Evolutionary conservation across 2,329 filamentous ascomycete species (phyloP), one percentile per base, ranked within the genome.

Genomic region (Parastagonospora nodorum): DNA sequence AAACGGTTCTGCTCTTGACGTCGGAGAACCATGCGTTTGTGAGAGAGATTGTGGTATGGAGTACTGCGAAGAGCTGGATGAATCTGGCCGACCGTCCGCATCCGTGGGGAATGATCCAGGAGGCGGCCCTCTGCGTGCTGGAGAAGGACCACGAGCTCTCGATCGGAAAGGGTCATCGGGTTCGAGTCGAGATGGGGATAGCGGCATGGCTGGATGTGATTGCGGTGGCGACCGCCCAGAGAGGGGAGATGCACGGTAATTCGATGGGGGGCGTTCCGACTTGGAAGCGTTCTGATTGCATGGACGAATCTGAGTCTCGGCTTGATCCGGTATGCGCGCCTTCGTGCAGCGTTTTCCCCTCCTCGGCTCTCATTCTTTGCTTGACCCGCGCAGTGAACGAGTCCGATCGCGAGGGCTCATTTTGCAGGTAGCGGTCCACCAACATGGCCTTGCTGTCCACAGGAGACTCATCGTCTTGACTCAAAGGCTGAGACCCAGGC

Each of bases 301-400:
- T 40, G 11, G 63, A 66, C 16, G 69, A 67, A 24, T 63, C 65
- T 5, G 72, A 74, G 28, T 66, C 64, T 4, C 62, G 57, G 27
- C 62, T 63, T 14, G 65, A 58, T 4, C 47, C 51, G 27, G 60
- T 61, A 15, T 74, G 69, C 27, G 59, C 60, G 32, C 71, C 76
- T 41, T 78, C 72, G 41, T 82, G 79, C 45, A 83, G 65, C 8
- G 78, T 79, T 47, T 70, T 71, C 5, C 77, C 80, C 68, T 83
- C 80, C 51, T 83, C 80, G 8, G 74, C 74, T 48, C 79, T 73
- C 80, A 83, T 82, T 59, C 74, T 77, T 27, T 78, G 78, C 48
- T 78, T 80, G 8, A 80, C 58, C 24, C 66, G 60, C 45, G 76
- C 74, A 2, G 79, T 75, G 52, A 80, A 78, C 0, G 78, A 79